phyloP scores from a whole-genome alignment of 73 alveolate species.

The Paraurostyla sp. region DNA sequence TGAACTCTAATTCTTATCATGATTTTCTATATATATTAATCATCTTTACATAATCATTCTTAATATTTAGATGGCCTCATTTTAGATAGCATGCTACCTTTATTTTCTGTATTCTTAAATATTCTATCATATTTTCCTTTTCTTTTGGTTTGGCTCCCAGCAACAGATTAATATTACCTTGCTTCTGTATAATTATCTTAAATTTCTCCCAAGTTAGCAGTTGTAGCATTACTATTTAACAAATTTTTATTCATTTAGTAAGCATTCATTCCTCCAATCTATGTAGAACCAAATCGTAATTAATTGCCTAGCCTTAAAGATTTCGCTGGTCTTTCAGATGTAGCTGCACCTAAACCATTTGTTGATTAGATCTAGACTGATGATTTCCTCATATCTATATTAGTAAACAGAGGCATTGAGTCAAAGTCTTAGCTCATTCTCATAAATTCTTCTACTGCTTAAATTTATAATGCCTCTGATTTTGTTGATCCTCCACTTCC shows the following conservation, averaged over 20 bases:
- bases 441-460: neutral
- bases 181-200: neutral
- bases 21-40: too few species aligned
- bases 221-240: slow-evolving; percentile 11
- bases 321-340: neutral
- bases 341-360: neutral
- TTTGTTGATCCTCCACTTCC: neutral
- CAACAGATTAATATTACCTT: neutral
- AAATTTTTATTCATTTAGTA: neutral
- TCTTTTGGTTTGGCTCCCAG: neutral
- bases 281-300: neutral
- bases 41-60: too few species aligned
- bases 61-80: too few species aligned
- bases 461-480: neutral
- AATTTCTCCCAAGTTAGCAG: neutral
- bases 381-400: neutral
- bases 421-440: slow-evolving; percentile 16
- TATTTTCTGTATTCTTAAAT: neutral
- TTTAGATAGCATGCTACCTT: slow-evolving; percentile 11
- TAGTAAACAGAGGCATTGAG: neutral
- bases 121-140: neutral
- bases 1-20: too few species aligned
- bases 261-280: neutral
- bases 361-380: neutral
- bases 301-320: neutral